Evolutionary conservation across 371 early-diverging fungal genomes (phyloP), one percentile per base, ranked within the genome.

Genomic region (Syncephalastrum racemosum): DNA sequence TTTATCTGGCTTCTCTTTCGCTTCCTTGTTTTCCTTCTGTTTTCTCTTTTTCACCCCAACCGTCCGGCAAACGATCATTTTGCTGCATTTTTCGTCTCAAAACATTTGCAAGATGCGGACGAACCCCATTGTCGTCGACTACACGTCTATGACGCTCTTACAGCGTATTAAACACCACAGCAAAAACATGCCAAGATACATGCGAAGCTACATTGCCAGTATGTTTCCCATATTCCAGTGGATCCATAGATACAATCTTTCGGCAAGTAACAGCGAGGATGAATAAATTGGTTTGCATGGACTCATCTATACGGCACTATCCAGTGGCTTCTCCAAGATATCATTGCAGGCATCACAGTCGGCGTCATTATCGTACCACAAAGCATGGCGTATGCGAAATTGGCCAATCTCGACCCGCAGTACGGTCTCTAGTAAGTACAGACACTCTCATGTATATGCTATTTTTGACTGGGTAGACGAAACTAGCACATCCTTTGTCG

Each of bases 281-380:
- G 1, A 12, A 19, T 27, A 12, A 42, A 40, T 36, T 40, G 7
- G 8, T 18, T 19, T 20, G 15, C 15, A 18, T 43, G 19, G 20
- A 39, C 19, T 31, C 14, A 18, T 50, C 1, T 50, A 15, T 53
- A 20, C 18, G 22, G 3, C 16, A 25, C 1, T 10, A 14, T 39
- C 4, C 51, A 77, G 46, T 95, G 95, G 95, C 73, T 93, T 14
- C 14, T 83, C 13, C 87, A 90, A 45, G 95, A 96, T 60, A 41
- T 85, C 5, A 81, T 96, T 54, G 93, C 95, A 4, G 96, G 95
- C 18, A 43, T 90, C 22, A 95, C 95, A 3, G 90, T 95, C 23
- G 94, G 91, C 4, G 75, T 90, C 27, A 79, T 95, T 10, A 82
- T 91, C 8, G 84, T 95, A 13, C 95, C 94, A 15, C 95, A 95